Evolutionary conservation across 768 basidiomycete genomes (phyloP), one percentile per base, ranked within the genome.

Genomic region (Macrolepiota albuminosa): DNA sequence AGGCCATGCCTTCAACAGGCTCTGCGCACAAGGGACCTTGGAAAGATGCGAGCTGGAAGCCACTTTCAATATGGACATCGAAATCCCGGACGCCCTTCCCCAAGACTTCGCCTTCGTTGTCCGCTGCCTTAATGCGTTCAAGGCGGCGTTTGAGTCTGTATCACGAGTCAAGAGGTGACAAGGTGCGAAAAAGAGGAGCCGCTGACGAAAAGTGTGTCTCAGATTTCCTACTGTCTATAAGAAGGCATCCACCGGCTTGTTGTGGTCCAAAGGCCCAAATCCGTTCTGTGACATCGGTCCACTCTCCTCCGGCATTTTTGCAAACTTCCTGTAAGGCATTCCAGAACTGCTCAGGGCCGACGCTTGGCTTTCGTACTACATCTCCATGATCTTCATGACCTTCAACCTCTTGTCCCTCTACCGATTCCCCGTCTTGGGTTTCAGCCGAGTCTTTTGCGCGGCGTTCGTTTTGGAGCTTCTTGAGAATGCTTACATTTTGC

Each of bases 21-120:
- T 99, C 97, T 7, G 88, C 89, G 65, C 97, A 98, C 21, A 99
- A 73, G 13, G 97, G 96, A 0, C 97, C 97, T 72, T 95, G 93
- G 70, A 94, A 89, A 1, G 89, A 89, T 0, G 94, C 95, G 50
- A 98, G 82, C 73, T 97, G 95, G 74, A 99, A 99, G 2, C 95
- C 96, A 4, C 88, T 89, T 70, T 98, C 95, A 34, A 98, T 79
- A 63, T 89, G 81, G 57, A 85, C 85, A 64, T 95, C 88, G 62
- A 98, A 91, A 62, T 93, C 75, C 24, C 72, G 72, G 52, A 74
- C 71, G 14, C 68, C 70, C 57, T 70, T 75, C 36, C 77, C 75
- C 0, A 72, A 47, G 21, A 36, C 67, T 42, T 77, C 79, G 14
- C 55, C 57, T 16, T 65, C 65, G 46, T 60, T 65, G 8, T 71